Conservation (phyloP, 805 yeast species). For the Wickerhamomyces bisporus region DNA sequence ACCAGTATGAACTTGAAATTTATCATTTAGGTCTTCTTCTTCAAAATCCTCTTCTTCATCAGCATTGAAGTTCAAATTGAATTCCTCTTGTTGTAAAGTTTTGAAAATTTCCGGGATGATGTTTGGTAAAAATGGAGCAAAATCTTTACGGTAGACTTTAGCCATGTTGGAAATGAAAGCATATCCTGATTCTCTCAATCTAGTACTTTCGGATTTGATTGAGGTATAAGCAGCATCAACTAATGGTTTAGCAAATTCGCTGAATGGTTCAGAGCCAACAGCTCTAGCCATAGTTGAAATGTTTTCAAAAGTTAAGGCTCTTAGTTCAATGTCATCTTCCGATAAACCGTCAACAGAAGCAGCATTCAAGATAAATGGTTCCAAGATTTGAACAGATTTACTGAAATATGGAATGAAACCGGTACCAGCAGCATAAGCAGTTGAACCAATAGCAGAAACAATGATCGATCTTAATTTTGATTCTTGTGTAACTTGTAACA, state of each 20-base stretch:
- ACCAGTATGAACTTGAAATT: slow-evolving; percentile 87
- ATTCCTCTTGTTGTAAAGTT: slow-evolving; percentile 84
- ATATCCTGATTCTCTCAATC: slow-evolving; percentile 92
- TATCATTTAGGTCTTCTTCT: slow-evolving; percentile 60
- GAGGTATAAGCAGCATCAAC: slow-evolving; percentile 83
- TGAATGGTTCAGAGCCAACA: slow-evolving; percentile 86
- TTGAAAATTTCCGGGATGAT: slow-evolving; percentile 80
- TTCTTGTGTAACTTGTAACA: slow-evolving; percentile 74
- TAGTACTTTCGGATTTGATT: slow-evolving; percentile 67
- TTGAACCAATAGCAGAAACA: slow-evolving; percentile 94
- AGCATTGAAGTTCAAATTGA: slow-evolving; percentile 55
- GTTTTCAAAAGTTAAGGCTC: slow-evolving; percentile 90
- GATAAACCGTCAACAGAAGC: slow-evolving; percentile 69
- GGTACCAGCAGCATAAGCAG: slow-evolving; percentile 92
- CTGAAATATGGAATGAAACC: slow-evolving; percentile 82
- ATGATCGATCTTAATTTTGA: slow-evolving; percentile 68
- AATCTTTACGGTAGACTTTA: slow-evolving; percentile 87
- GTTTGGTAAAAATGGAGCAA: slow-evolving; percentile 77
- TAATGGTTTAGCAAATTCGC: slow-evolving; percentile 80
- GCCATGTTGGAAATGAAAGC: slow-evolving; percentile 93
- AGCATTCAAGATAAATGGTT: slow-evolving; percentile 71
- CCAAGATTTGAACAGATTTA: slow-evolving; percentile 72
- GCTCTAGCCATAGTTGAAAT: slow-evolving; percentile 95
- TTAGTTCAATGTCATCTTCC: slow-evolving; percentile 86
- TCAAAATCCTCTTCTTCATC: slow-evolving; percentile 39